Evolutionary conservation across 306 rosid genomes (phyloP).

Genomic region (Cicer chorassanicum): DNA sequence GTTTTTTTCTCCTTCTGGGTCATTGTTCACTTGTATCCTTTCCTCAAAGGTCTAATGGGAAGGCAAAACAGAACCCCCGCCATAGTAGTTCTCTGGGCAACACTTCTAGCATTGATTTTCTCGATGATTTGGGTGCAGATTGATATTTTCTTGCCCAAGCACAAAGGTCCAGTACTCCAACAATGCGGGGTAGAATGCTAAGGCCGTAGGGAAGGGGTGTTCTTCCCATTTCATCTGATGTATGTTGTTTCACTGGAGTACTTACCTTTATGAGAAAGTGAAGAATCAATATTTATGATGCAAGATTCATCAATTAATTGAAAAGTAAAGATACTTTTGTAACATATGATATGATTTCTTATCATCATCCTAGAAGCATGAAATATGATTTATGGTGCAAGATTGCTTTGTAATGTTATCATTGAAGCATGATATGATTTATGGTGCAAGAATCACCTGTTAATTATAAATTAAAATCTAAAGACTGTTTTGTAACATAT

Average conservation of each 20-base stretch:
- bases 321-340: background rate
- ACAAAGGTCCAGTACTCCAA: conserved; percentile 80
- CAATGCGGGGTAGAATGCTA: conserved; percentile 93
- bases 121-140: conserved; percentile 92
- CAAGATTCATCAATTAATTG: background rate
- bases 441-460: background rate
- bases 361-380: conserved; percentile 3
- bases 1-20: conserved; percentile 93
- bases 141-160: conserved; percentile 88
- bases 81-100: conserved; percentile 87
- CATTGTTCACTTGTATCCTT: conserved; percentile 89
- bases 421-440: no score
- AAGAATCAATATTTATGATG: conserved; percentile 15
- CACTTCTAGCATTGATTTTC: conserved; percentile 76
- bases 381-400: conserved; percentile 7
- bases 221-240: conserved; percentile 8
- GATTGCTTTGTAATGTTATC: no score
- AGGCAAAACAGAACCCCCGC: conserved; percentile 93
- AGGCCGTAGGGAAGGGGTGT: background rate
- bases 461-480: background rate
- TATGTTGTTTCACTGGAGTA: conserved; percentile 3
- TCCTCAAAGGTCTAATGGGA: conserved; percentile 95
- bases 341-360: background rate
- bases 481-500: conserved; percentile 4
- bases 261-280: conserved; percentile 17